phyloP scores from a whole-genome alignment of 2,329 filamentous ascomycete genomes.

The Dryadomyces sulphureus region DNA sequence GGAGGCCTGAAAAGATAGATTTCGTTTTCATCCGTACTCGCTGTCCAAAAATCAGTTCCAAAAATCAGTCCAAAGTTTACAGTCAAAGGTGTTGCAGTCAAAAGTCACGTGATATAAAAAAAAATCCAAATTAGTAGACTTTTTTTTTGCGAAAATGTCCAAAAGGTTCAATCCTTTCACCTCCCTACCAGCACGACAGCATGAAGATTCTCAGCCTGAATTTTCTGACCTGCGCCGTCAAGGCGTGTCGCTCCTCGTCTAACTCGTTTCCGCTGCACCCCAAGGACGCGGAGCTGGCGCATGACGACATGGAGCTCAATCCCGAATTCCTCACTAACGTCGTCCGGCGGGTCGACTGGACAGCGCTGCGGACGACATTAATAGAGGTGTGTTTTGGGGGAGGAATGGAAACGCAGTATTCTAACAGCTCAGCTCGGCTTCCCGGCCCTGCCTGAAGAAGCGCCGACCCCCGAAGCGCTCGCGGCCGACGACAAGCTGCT shows the following conservation, averaged over 20 bases:
- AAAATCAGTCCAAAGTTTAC: no score
- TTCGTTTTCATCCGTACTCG: not conserved
- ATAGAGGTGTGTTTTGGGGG: constrained; percentile 46
- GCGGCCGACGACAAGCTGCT: constrained; percentile 54
- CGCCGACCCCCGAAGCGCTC: constrained; percentile 48
- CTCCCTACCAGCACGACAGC: no score
- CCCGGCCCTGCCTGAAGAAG: constrained; percentile 50
- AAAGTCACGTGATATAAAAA: not conserved
- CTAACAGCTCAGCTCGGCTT: constrained; percentile 56
- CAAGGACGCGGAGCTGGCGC: constrained; percentile 77
- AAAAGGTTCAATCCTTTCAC: no score
- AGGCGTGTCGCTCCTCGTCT: constrained; percentile 73
- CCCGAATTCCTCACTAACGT: constrained; percentile 70
- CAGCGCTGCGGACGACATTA: constrained; percentile 58
- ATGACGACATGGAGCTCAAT: constrained; percentile 71
- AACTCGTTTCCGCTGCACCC: constrained; percentile 83
- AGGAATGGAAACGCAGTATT: not conserved
- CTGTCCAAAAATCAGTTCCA: no score
- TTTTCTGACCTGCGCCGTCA: constrained; percentile 92
- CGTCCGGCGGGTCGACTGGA: constrained; percentile 78
- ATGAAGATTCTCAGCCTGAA: constrained; percentile 97
- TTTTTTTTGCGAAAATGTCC: not conserved
- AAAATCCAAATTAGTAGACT: not conserved
- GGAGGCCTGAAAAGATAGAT: not conserved
- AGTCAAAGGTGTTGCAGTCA: not conserved